Evolutionary conservation across 2,329 filamentous ascomycete genomes (phyloP), one percentile per base, ranked within the genome.

Genomic region (Aureobasidium sp.): DNA sequence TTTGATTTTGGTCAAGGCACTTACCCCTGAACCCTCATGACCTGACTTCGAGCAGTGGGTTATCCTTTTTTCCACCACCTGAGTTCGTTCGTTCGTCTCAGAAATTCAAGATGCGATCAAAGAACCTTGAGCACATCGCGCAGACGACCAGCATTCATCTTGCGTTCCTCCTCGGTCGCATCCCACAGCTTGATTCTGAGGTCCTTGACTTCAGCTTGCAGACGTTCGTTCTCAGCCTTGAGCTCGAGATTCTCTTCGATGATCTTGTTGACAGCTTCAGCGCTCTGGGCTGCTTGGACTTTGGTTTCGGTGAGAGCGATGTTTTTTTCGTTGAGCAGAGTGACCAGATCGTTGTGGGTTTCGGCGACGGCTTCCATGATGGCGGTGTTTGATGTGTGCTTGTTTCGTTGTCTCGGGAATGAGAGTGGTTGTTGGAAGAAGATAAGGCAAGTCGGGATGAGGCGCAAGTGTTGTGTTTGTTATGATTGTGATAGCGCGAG

Each of bases 281-380:
- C 52, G 12, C 52, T 56, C 27, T 56, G 25, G 17, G 52, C 52
- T 12, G 52, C 39, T 31, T 29, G 25, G 27, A n/a, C 25, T 22
- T 44, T 56, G 36, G 12, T n/a, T 17, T 41, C 51, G n/a, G 51
- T 20, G 36, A 55, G 34, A 14, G 51, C 36, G 36, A 55, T 31
- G 36, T 55, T 41, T 8, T 55, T 55, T 11, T 55, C 51, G 36
- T 55, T 27, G 51, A 55, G 51, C 22, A 55, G 51, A 25, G 42
- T 55, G 51, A 55, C 4, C 2, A 55, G 51, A 42, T 55, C 51
- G 51, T 31, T 55, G 15, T 55, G 22, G 31, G 36, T 55, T 55
- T 55, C 51, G 15, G 36, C 36, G 14, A 25, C 36, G 22, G 51
- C 51, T 41, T 42, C 51, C 51, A 55, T 55, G 49, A 17, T 52